Base-by-base conservation (phyloP, 495 filamentous ascomycete genomes). In the Clavariopsis aquatica region DNA sequence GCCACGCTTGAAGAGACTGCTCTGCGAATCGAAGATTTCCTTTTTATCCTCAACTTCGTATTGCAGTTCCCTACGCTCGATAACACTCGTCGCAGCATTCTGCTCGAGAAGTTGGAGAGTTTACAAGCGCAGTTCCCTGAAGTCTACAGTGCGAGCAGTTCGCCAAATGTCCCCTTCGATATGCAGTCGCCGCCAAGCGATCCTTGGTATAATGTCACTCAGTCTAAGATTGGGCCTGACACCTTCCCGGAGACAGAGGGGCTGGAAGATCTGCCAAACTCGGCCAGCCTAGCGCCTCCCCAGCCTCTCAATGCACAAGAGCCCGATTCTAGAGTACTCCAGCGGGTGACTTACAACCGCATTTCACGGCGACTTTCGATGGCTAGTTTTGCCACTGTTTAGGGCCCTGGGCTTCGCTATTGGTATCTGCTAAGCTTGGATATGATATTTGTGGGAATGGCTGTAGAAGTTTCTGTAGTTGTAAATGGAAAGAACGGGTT, bases 41-140 rank as follows among this genome's bases (percentile, higher is more conserved):
- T 61, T 23, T 73, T 71, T 49, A 52, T 73, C 19, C 53, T 64
- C 6, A 49, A 64, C 24, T 65, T 71, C 47, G 52, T 65, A 4
- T 49, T 70, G 43, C 38, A 31, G 7, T 70, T 65, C 26, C 57
- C 64, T 9, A 59, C 52, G 26, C 29, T 67, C 12, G 64, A 70
- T 31, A 5, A 26, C 9, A 66, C 54, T 12, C 38, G 60, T 17
- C 36, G 59, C 2, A 29, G 49, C 4, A 66, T 70, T 28, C 52
- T 70, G 20, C n/a, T 60, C 20, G 56, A 64, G 29, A 70, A 70
- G 47, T 34, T 67, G 24, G 63, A 67, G 52, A 49, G 54, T n/a
- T 31, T 70, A 17, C 52, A 66, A 43, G 27, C 38, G 2, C 57
- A 57, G 45, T 64, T 64, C 29, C 61, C 61, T 7, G 61, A 64